A percentile compares a stretch with the other conserved stretches of the same genome.
phyloP scores from a whole-genome alignment of 768 basidiomycete genomes.

The Leucocoprinus sp. region DNA sequence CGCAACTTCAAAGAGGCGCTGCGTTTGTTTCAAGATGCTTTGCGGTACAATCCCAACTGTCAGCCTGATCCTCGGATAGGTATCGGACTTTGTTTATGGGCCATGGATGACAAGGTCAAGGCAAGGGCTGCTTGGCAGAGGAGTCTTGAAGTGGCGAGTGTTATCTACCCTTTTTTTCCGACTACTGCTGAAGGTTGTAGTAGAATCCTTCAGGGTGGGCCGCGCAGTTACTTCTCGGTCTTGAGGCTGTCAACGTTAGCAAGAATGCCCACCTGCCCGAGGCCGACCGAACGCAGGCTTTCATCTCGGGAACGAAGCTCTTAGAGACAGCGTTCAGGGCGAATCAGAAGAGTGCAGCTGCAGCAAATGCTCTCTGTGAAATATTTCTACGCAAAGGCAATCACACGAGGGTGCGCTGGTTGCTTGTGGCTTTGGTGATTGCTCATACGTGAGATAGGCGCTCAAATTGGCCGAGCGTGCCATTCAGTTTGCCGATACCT shows the following conservation, averaged over 20 bases:
- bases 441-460: conserved; percentile 37
- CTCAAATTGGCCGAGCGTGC: conserved; percentile 91
- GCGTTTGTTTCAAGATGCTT: conserved; percentile 77
- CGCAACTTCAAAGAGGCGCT: conserved; percentile 74
- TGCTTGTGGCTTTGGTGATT: conserved; percentile 1
- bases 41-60: conserved; percentile 70
- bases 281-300: conserved; percentile 51
- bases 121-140: conserved; percentile 90
- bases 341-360: conserved; percentile 70
- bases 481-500: conserved; percentile 88
- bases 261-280: conserved; percentile 61
- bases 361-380: conserved; percentile 78
- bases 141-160: conserved; percentile 70
- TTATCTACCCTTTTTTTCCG: neutral
- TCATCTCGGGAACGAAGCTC: conserved; percentile 58
- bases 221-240: conserved; percentile 73
- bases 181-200: conserved; percentile 7
- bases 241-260: conserved; percentile 82
- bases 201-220: conserved; percentile 78
- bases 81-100: conserved; percentile 91
- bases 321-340: conserved; percentile 76
- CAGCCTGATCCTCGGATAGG: conserved; percentile 92
- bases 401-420: conserved; percentile 42
- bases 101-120: conserved; percentile 72
- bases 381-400: conserved; percentile 69